phyloP scores from a whole-genome alignment of 208 protist genomes.

The Trypanosoma congolense region DNA sequence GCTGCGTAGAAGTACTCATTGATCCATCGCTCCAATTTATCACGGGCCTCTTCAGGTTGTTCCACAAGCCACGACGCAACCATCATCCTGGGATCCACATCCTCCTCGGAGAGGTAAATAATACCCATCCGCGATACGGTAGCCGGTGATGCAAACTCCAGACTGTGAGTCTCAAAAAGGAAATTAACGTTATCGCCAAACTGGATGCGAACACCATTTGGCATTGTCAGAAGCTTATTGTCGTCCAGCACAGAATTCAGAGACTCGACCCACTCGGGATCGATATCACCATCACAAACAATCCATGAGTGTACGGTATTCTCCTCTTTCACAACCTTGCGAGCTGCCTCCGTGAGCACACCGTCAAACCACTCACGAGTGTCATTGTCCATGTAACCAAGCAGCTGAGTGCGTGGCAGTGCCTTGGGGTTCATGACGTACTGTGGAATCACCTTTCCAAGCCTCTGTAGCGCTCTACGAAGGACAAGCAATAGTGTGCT shows the following conservation, averaged over 20 bases:
- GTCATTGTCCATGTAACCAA: slow-evolving; percentile 97
- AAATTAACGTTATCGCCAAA: slow-evolving; percentile 99
- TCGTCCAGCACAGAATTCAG: slow-evolving; percentile 99
- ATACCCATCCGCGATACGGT: slow-evolving; percentile 98
- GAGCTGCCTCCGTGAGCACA: slow-evolving; percentile 93
- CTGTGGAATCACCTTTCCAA: slow-evolving; percentile 81
- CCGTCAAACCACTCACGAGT: slow-evolving; percentile 99
- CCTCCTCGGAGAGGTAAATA: slow-evolving; percentile 96
- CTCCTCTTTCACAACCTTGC: slow-evolving; percentile 93
- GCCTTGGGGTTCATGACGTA: slow-evolving; percentile 98
- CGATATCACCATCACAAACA: slow-evolving; percentile 98
- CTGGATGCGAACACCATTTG: slow-evolving; percentile 97
- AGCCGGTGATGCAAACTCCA: slow-evolving; percentile 96
- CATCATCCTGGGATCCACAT: slow-evolving; percentile 90
- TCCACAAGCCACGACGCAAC: slow-evolving; percentile 90
- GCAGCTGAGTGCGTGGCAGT: slow-evolving; percentile 91
- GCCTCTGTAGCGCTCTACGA: slow-evolving; percentile 72
- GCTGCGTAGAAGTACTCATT: slow-evolving; percentile 92
- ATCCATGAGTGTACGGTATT: slow-evolving; percentile 91
- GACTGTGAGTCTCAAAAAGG: slow-evolving; percentile 97
- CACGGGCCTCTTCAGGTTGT: slow-evolving; percentile 70
- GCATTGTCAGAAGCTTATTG: slow-evolving; percentile 96
- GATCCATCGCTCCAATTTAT: slow-evolving; percentile 80
- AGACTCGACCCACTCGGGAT: slow-evolving; percentile 99
- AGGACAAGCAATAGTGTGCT: slow-evolving; percentile 92